Evolutionary conservation across 305 asterid species (phyloP), one percentile per base, ranked within the genome.

Genomic region (Nicotiana rustica): DNA sequence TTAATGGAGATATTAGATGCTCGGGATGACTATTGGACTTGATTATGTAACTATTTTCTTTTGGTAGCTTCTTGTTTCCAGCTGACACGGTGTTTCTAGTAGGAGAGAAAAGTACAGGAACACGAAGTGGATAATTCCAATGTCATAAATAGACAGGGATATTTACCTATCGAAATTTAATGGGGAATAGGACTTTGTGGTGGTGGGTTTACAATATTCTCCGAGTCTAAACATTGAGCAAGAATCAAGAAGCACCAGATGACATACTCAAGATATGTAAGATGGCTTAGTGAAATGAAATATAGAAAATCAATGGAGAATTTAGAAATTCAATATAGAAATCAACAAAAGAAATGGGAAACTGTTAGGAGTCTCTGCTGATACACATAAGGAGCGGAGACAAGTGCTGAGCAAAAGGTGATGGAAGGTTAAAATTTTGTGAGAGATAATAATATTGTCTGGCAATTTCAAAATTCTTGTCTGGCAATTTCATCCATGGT

Each of bases 31-130:
- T 0, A 21, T 21, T 62, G 67, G 33, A 21, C 25, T 13, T 62
- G 67, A 21, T 62, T 5, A 62, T 62, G 67, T 62, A 62, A 62
- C 67, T 62, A 10, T 62, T 62, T 19, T 21, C 67, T 19, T 3
- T 13, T 62, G 33, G 17, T 62, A 19, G 15, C 35, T 62, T 62
- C 67, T 62, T 18, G 67, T 62, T 59, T 59, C 65, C 65, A 59
- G 65, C 65, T 59, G 25, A 59, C 21, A 59, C 29, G 65, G 29
- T 59, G 65, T 59, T 59, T 44, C 65, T 59, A 59, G 65, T 59
- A 2, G 65, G 65, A 59, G 21, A 59, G 29, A 59, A 59, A 59
- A 59, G 65, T 8, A 59, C 29, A n/a, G 10, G 65, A 59, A n/a
- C 65, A 59, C 65, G n/a, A 59, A 59, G 6, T 59, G 65, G 29